Conservation (phyloP, 2,329 filamentous ascomycete genomes). For the Bipolaris oryzae region DNA sequence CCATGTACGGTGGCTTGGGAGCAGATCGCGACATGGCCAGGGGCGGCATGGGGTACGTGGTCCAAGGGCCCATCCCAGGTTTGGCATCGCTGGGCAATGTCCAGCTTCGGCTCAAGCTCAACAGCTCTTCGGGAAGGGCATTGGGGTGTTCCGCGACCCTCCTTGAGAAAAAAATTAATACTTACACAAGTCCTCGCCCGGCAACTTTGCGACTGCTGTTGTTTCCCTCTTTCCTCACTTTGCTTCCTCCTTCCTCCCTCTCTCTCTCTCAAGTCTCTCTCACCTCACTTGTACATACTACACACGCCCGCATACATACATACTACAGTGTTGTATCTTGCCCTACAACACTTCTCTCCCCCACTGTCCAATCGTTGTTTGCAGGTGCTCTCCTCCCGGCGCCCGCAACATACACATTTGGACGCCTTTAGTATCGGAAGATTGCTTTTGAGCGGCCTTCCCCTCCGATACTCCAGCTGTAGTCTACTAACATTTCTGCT, state of each 20-base stretch:
- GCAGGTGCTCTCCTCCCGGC: slow-evolving; percentile 26
- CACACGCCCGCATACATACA: neutral
- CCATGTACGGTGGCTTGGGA: slow-evolving; percentile 15
- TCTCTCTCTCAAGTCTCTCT: slow-evolving; percentile 4
- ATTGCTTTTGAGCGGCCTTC: slow-evolving; percentile 13
- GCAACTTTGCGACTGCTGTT: slow-evolving; percentile 4
- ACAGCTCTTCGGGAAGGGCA: slow-evolving; percentile 43
- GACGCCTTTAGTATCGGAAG: slow-evolving; percentile 1
- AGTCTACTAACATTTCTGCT: slow-evolving; percentile 31
- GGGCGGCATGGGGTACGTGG: slow-evolving; percentile 26
- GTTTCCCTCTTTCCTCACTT: neutral
- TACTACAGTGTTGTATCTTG: slow-evolving; percentile 13
- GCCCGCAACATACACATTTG: slow-evolving; percentile 13
- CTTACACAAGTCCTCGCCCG: slow-evolving; percentile 8
- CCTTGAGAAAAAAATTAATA: slow-evolving; percentile 28
- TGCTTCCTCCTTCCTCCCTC: slow-evolving; percentile 14
- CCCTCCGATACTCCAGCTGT: slow-evolving; percentile 16
- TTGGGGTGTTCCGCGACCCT: slow-evolving; percentile 32
- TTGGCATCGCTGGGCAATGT: slow-evolving; percentile 39
- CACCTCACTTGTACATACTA: slow-evolving; percentile 8
- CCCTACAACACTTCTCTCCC: slow-evolving; percentile 14
- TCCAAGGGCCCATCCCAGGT: slow-evolving; percentile 29
- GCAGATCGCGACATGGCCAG: slow-evolving; percentile 18
- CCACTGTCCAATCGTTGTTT: slow-evolving; percentile 20
- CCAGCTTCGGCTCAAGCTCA: slow-evolving; percentile 41